These are phyloP conservation scores for Didymella lethalis DNA, from an alignment of 2,329 filamentous ascomycete genomes.

Conservation along the genomic window DNA sequence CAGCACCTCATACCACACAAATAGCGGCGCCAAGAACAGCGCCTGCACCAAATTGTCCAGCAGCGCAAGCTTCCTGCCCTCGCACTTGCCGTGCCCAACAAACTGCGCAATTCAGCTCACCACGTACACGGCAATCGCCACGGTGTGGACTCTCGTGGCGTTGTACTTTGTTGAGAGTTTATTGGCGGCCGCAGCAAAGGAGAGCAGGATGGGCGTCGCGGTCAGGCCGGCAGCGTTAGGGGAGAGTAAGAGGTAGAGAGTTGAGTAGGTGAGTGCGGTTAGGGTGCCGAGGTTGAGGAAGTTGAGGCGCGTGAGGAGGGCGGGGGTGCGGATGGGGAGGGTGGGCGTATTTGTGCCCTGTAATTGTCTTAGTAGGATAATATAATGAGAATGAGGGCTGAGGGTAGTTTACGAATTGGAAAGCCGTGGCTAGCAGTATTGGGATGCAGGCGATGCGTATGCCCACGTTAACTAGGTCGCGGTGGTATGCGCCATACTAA, in stretches of 20 bases:
- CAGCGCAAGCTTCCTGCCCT: conserved; percentile 84
- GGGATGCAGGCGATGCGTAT: conserved; percentile 85
- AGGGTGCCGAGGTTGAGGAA: conserved; percentile 56
- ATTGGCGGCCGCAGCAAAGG: conserved; percentile 75
- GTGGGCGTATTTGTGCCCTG: conserved; percentile 64
- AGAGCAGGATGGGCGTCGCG: conserved; percentile 77
- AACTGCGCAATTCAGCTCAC: conserved; percentile 88
- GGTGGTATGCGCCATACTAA: conserved; percentile 85
- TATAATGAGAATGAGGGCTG: conserved; percentile 47
- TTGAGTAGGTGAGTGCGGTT: conserved; percentile 68
- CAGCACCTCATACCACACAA: conserved; percentile 93
- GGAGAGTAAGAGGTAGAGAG: conserved; percentile 89
- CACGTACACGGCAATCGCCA: conserved; percentile 72
- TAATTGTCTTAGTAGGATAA: conserved; percentile 69
- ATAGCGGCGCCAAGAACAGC: conserved; percentile 89
- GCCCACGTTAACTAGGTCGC: conserved; percentile 74
- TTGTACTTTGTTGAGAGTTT: conserved; percentile 68
- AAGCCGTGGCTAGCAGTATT: conserved; percentile 69
- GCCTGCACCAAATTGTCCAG: conserved; percentile 92
- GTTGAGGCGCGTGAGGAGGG: conserved; percentile 43
- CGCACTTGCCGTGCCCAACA: conserved; percentile 86
- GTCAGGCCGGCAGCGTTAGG: conserved; percentile 80
- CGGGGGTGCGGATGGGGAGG: conserved; percentile 47
- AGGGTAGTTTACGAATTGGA: too few relatives aligned
- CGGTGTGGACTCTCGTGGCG: conserved; percentile 64